Conservation (phyloP, 2,329 filamentous ascomycete species). For the Neoascochyta sp. region DNA sequence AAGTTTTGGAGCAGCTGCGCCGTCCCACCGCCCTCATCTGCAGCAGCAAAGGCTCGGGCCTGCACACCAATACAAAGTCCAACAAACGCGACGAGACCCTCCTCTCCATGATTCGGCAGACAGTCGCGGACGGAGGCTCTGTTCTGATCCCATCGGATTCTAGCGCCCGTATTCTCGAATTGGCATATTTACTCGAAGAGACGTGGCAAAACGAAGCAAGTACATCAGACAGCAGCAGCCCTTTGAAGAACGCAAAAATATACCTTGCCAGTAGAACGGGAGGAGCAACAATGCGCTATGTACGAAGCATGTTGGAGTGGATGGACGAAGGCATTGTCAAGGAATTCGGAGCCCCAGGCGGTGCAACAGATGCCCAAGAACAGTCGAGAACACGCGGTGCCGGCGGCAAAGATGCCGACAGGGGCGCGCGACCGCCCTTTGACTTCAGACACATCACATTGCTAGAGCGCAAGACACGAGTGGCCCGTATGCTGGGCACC, state of each 20-base stretch:
- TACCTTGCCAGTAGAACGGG: slow-evolving; percentile 85
- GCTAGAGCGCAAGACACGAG: slow-evolving; percentile 75
- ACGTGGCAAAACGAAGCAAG: slow-evolving; percentile 60
- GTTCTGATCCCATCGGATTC: slow-evolving; percentile 93
- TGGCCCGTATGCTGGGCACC: slow-evolving; percentile 63
- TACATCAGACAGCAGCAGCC: slow-evolving; percentile 36
- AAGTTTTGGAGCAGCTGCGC: slow-evolving; percentile 88
- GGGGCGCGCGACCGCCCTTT: slow-evolving; percentile 66
- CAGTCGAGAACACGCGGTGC: slow-evolving; percentile 33
- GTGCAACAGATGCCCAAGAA: slow-evolving; percentile 28
- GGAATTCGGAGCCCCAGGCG: slow-evolving; percentile 72
- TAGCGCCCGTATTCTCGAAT: slow-evolving; percentile 86
- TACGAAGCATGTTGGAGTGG: slow-evolving; percentile 96
- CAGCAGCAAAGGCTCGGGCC: slow-evolving; percentile 75
- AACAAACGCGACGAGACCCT: slow-evolving; percentile 82
- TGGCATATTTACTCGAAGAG: slow-evolving; percentile 89
- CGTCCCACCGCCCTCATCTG: slow-evolving; percentile 93
- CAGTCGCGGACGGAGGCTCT: slow-evolving; percentile 77
- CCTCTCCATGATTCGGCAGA: slow-evolving; percentile 74
- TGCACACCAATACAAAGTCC: slow-evolving; percentile 66
- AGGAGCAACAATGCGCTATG: slow-evolving; percentile 83
- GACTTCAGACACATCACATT: slow-evolving; percentile 84
- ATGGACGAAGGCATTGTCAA: slow-evolving; percentile 95
- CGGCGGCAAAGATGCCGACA: slow-evolving; percentile 45
- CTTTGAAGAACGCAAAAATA: slow-evolving; percentile 54